phyloP scores from a whole-genome alignment of 495 filamentous ascomycete genomes.

The Trypethelium eluteriae region DNA sequence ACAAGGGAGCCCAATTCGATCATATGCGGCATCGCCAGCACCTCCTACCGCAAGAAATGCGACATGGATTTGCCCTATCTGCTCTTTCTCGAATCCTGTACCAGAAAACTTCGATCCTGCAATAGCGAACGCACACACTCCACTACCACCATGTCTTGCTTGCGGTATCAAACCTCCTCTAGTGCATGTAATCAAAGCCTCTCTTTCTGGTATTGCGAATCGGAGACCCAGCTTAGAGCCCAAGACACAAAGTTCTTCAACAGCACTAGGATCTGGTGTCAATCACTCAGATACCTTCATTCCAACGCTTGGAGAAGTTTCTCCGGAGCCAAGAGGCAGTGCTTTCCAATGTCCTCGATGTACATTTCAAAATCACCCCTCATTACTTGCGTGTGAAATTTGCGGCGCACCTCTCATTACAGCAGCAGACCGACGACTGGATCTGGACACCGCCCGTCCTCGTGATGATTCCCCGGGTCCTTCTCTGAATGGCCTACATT shows the following conservation, averaged over 20 bases:
- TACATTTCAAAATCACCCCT: constrained; percentile 91
- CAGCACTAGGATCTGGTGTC: background rate
- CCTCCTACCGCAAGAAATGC: constrained; percentile 51
- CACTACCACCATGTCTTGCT: constrained; percentile 77
- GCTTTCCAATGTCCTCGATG: constrained; percentile 73
- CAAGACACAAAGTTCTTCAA: background rate
- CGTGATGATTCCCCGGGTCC: constrained; percentile 76
- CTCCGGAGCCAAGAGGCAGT: constrained; percentile 20
- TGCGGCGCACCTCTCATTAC: constrained; percentile 72
- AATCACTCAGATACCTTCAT: background rate
- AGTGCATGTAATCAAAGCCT: constrained; percentile 71
- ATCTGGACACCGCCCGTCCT: constrained; percentile 27
- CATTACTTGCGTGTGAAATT: constrained; percentile 77
- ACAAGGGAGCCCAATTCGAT: constrained; percentile 40
- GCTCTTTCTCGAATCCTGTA: constrained; percentile 91
- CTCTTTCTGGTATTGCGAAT: constrained; percentile 50
- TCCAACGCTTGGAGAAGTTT: background rate
- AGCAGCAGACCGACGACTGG: constrained; percentile 34
- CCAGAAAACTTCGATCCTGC: constrained; percentile 85
- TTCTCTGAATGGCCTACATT: constrained; percentile 34
- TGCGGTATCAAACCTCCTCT: constrained; percentile 91
- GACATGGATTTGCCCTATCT: constrained; percentile 98
- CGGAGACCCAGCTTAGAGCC: constrained; percentile 12
- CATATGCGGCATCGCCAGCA: constrained; percentile 42
- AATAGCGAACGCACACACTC: constrained; percentile 63